Conservation (phyloP, 257 asterid species). For the Paraleonurus japonicus region DNA sequence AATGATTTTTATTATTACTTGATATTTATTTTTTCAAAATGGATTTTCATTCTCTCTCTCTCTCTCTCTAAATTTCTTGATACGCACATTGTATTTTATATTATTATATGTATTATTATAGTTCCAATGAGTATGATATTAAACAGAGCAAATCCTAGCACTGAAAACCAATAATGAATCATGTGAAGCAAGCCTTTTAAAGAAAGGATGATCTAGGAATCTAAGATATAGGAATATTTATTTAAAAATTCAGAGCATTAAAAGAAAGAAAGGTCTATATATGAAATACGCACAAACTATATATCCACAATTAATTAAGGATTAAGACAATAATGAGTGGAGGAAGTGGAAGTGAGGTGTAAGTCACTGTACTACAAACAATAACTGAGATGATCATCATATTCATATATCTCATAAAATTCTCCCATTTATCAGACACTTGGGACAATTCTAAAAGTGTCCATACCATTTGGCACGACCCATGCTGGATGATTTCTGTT, state of each 20-base stretch:
- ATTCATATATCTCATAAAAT: not conserved
- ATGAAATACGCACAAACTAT: slow-evolving; percentile 16
- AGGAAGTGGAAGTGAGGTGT: slow-evolving; percentile 40
- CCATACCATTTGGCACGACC: not conserved
- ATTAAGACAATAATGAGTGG: slow-evolving; percentile 30
- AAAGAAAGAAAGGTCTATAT: not conserved
- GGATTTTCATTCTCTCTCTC: no score
- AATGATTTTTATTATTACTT: no score
- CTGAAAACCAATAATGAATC: slow-evolving; percentile 1
- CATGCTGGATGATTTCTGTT: not conserved
- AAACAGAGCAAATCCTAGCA: not conserved
- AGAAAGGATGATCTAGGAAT: not conserved
- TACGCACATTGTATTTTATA: no score
- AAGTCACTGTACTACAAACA: slow-evolving; percentile 28
- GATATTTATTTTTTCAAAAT: no score
- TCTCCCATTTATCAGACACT: not conserved
- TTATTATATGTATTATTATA: no score
- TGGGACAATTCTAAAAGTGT: not conserved
- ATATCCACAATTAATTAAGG: not conserved
- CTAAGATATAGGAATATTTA: slow-evolving; percentile 12
- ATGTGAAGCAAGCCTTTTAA: slow-evolving; percentile 1
- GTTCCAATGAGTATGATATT: no score
- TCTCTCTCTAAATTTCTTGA: not conserved
- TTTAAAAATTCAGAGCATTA: slow-evolving; percentile 7
- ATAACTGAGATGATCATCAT: slow-evolving; percentile 18